Percentiles rank a stretch among this genome's conserved stretches.
Conservation (phyloP, 305 asterid genomes). For the Solanum chacoense region DNA sequence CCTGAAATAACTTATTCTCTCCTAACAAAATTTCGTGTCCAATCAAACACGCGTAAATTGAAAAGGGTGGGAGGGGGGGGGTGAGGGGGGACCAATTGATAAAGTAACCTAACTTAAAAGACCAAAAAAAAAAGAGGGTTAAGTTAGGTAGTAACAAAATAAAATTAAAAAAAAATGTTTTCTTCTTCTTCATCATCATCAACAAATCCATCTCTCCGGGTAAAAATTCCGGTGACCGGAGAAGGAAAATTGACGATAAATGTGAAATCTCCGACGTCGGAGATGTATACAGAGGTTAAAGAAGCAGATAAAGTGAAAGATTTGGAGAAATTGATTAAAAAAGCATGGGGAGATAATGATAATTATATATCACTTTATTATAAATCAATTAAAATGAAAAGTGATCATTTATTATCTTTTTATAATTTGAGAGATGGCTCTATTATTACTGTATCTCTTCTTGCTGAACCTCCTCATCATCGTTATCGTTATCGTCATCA, state of each 20-base stretch:
- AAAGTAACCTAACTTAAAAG: not conserved
- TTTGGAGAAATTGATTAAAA: slow-evolving; percentile 3
- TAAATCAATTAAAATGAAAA: not conserved
- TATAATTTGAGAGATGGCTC: slow-evolving; percentile 5
- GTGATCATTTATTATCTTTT: not conserved
- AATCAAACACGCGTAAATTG: not conserved
- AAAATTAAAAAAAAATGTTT: not conserved
- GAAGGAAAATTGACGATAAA: slow-evolving; percentile 3
- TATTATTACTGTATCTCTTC: not conserved
- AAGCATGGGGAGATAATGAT: slow-evolving; percentile 11
- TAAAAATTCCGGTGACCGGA: not conserved
- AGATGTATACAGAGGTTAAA: slow-evolving; percentile 5
- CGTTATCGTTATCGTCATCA: not conserved
- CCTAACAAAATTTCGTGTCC: not conserved
- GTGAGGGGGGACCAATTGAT: not conserved
- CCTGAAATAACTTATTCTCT: not conserved
- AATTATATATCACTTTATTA: slow-evolving; percentile 1
- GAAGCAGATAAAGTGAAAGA: slow-evolving; percentile 8
- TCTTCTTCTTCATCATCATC: not conserved
- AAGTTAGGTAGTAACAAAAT: not conserved
- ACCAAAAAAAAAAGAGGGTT: not conserved
- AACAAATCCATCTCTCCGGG: not conserved
- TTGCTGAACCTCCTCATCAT: not conserved
- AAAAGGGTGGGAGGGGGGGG: not conserved
- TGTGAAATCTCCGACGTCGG: slow-evolving; percentile 14